These are phyloP conservation scores for Echeveria elegans DNA, from an alignment of 164 flowering plant species.

Conservation along the genomic window DNA sequence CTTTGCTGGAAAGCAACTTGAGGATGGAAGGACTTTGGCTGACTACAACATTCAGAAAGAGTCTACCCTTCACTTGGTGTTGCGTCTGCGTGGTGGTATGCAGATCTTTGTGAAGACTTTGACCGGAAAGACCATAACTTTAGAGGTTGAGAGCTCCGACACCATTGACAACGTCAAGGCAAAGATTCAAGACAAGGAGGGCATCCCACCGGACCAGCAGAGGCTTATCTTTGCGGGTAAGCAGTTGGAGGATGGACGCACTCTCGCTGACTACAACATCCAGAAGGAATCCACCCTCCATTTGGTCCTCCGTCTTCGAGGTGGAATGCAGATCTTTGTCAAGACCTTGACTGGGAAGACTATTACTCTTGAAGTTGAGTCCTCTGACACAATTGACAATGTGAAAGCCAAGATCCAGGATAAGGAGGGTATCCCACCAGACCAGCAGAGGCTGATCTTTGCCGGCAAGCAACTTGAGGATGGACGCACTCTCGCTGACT, in stretches of 20 bases:
- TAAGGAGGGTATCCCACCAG: slow-evolving; percentile 2
- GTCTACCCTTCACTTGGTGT: not conserved
- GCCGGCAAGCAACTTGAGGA: slow-evolving; percentile 4
- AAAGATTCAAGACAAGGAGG: not conserved
- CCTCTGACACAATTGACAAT: slow-evolving; percentile 7
- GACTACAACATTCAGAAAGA: not conserved
- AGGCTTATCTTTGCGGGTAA: slow-evolving; percentile 1
- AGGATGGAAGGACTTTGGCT: too few species aligned
- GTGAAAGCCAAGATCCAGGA: slow-evolving; percentile 8
- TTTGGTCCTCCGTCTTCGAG: not conserved
- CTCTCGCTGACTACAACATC: slow-evolving; percentile 4
- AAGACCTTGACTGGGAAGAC: slow-evolving; percentile 10
- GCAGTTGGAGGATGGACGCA: slow-evolving; percentile 4
- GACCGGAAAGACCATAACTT: not conserved
- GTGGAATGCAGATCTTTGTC: slow-evolving; percentile 6
- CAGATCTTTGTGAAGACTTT: not conserved
- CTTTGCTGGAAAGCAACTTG: too few species aligned
- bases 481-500: slow-evolving; percentile 2
- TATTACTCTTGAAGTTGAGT: slow-evolving; percentile 1
- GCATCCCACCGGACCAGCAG: slow-evolving; percentile 1
- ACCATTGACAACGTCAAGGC: not conserved
- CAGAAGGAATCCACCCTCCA: slow-evolving; percentile 1
- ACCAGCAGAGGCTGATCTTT: not conserved
- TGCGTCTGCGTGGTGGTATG: not conserved
- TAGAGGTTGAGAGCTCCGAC: not conserved